Percentiles rank a stretch among this genome's conserved stretches.
These are phyloP conservation scores for Achlya hypogyna DNA, from an alignment of 352 stramenopile species.

Conservation along the genomic window DNA sequence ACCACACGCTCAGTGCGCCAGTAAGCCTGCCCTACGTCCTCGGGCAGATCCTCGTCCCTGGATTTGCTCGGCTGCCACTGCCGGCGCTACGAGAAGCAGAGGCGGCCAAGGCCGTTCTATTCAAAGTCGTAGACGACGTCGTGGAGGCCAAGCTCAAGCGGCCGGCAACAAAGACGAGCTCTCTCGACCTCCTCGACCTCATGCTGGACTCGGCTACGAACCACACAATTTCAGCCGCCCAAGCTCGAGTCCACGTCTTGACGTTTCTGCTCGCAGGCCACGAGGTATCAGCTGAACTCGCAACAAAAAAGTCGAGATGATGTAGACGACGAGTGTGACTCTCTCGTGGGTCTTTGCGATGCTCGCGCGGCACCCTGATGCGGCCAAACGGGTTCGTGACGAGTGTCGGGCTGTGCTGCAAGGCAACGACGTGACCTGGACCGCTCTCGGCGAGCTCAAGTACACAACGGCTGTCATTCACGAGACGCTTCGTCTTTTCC, in stretches of 20 bases:
- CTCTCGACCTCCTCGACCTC: constrained; percentile 16
- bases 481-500: constrained; percentile 16
- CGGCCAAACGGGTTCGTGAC: not conserved
- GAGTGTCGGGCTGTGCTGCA: not conserved
- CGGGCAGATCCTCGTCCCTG: not conserved
- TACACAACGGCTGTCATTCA: constrained; percentile 7
- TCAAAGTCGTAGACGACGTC: constrained; percentile 1
- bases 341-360: constrained; percentile 7
- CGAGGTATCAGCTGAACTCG: not conserved
- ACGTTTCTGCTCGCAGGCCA: not conserved
- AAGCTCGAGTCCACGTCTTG: not conserved
- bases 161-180: not conserved
- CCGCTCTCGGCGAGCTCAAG: not conserved
- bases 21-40: not conserved
- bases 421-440: not conserved
- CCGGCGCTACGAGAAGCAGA: not conserved
- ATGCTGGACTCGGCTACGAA: constrained; percentile 6
- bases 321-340: constrained; percentile 14
- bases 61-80: not conserved
- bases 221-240: not conserved
- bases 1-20: not conserved
- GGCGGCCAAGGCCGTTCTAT: constrained; percentile 7
- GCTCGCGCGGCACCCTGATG: constrained; percentile 1
- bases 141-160: constrained; percentile 8
- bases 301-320: not conserved